Evolutionary conservation across 192 early-diverging fungal species (phyloP).

Genomic region (Martensiomyces pterosporus): DNA sequence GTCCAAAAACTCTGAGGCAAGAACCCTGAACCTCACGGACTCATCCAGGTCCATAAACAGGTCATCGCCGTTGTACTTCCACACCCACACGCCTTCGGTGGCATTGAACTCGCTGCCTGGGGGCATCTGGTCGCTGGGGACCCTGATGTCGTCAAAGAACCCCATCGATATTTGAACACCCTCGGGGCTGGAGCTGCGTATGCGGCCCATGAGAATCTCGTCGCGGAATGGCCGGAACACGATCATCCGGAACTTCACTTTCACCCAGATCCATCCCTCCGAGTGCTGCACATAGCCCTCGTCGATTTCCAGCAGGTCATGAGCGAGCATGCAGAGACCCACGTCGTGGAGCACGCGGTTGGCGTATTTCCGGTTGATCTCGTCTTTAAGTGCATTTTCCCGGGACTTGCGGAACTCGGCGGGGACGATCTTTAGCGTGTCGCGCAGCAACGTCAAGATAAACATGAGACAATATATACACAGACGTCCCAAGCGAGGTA

Average conservation of each 20-base stretch:
- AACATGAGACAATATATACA: slow-evolving; percentile 63
- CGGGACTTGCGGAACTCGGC: slow-evolving; percentile 72
- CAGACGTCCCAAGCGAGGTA: too few species aligned
- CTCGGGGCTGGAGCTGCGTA: slow-evolving; percentile 62
- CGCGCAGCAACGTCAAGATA: slow-evolving; percentile 72
- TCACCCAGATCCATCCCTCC: slow-evolving; percentile 70
- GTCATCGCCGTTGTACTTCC: slow-evolving; percentile 72
- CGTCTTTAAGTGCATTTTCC: slow-evolving; percentile 75
- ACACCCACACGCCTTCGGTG: slow-evolving; percentile 77
- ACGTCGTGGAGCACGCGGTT: slow-evolving; percentile 84
- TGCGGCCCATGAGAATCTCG: slow-evolving; percentile 78
- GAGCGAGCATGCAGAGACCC: slow-evolving; percentile 83
- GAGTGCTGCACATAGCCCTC: slow-evolving; percentile 83
- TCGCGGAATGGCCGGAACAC: slow-evolving; percentile 90
- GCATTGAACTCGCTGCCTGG: slow-evolving; percentile 61
- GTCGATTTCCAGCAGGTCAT: slow-evolving; percentile 76
- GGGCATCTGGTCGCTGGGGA: slow-evolving; percentile 65
- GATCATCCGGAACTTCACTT: slow-evolving; percentile 79
- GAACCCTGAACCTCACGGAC: slow-evolving; percentile 70
- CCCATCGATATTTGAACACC: slow-evolving; percentile 74
- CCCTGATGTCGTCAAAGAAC: slow-evolving; percentile 89
- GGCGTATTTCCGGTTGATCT: slow-evolving; percentile 88
- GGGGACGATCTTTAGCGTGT: slow-evolving; percentile 82
- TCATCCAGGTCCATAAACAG: slow-evolving; percentile 83
- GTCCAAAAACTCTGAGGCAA: slow-evolving; percentile 71